Conservation (phyloP, 495 filamentous ascomycete species). For the Aspergillus hancockii region DNA sequence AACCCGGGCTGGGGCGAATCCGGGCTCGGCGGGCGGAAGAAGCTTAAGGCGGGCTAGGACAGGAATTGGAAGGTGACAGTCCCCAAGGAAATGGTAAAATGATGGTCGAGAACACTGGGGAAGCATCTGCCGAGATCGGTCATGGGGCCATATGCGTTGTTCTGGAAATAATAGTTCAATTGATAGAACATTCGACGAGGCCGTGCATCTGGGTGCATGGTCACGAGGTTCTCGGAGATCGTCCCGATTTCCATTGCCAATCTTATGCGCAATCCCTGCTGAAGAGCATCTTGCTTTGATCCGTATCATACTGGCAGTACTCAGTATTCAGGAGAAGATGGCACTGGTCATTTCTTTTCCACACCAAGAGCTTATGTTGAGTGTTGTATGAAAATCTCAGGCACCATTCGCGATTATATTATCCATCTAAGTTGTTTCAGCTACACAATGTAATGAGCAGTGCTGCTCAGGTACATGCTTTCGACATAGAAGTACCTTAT, state of each 20-base stretch:
- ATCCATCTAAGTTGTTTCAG: too few relatives aligned
- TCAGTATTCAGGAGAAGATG: too few relatives aligned
- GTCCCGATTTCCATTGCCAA: neutral
- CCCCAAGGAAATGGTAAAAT: neutral
- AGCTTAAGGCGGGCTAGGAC: neutral
- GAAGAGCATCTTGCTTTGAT: too few relatives aligned
- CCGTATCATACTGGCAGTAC: neutral
- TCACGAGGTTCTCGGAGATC: neutral
- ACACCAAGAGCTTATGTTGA: too few relatives aligned
- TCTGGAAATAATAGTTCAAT: neutral
- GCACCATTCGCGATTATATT: too few relatives aligned
- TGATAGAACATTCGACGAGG: neutral
- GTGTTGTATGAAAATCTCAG: too few relatives aligned
- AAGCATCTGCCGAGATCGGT: neutral
- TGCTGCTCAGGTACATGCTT: too few relatives aligned
- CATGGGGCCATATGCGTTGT: constrained; percentile 2
- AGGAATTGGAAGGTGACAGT: neutral
- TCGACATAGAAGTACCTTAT: too few relatives aligned
- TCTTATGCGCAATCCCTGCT: neutral
- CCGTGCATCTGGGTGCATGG: neutral
- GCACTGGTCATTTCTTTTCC: too few relatives aligned
- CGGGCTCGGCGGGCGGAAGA: constrained; percentile 5
- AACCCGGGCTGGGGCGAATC: constrained; percentile 4
- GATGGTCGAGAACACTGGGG: constrained; percentile 1
- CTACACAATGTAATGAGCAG: too few relatives aligned